Base-by-base conservation (phyloP, 192 early-diverging fungal species). In the Backusella luteola region DNA sequence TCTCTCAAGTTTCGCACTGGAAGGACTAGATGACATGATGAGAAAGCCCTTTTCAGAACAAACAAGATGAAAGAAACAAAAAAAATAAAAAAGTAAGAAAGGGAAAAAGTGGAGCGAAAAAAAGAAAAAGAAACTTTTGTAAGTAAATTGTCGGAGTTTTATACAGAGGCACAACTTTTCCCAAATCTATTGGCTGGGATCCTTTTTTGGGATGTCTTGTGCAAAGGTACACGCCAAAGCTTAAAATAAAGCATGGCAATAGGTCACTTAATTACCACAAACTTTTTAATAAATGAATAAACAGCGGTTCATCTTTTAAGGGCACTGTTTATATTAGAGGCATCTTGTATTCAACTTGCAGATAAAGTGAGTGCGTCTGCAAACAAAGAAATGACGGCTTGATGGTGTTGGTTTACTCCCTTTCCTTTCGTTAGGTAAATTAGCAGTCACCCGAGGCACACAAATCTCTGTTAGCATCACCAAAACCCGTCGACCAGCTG, bases 1-100 rank as follows among this genome's bases (percentile, higher is more conserved):
- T 66, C 78, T 23, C 15, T 79, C 73, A 41, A 79, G 73, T 44
- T 52, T 67, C 8, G 67, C 49, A 41, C 66, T 74, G 34, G 66
- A 26, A 38, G 74, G 66, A 44, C 56, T 67, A 59, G 32, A 56
- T 67, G 42, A 59, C 26, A 49, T 59, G 73, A n/a, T 36, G 23
- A 59, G 19, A 36, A 34, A 11, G 34, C 2, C 35, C 17, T 49
- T 12, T 49, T 12, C 52, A 46, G 56, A 59, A 59, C 56, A 59
- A 29, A 19, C 34, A 59, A 56, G 59, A 67, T 39, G n/a, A 67
- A 49, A 4, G 44, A 75, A 67, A 21, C 23, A 75, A 59, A 67
- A 75, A 66, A 74, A 74, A 34, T 39, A 23, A 34, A 35, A 29
- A 66, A 74, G 35, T 42, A 29, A 15, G 63, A 66, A 39, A 23